A percentile compares a stretch with the other conserved stretches of the same genome.
Evolutionary conservation across 805 yeast genomes (phyloP).

Genomic region (Hanseniaspora osmophila): DNA sequence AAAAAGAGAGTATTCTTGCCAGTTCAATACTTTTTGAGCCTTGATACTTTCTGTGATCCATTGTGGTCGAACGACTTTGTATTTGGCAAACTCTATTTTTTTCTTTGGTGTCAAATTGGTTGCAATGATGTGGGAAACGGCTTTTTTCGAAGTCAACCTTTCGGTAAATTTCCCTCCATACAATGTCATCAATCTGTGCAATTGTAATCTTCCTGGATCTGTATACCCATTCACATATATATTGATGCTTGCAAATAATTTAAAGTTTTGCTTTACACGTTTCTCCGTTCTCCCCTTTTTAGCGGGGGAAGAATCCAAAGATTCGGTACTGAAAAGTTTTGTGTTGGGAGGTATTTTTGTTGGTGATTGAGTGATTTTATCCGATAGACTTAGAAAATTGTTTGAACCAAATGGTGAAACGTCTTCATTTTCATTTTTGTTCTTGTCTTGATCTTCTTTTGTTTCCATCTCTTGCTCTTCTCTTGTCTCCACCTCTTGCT

Average conservation of each 20-base stretch:
- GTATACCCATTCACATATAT: slow-evolving; percentile 87
- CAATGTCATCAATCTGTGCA: slow-evolving; percentile 55
- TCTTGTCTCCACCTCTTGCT: too few species aligned
- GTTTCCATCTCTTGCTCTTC: too few species aligned
- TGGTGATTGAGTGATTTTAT: background rate
- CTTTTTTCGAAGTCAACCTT: slow-evolving; percentile 52
- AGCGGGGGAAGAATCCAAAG: slow-evolving; percentile 10
- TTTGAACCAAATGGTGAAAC: too few species aligned
- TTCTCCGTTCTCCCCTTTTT: slow-evolving; percentile 11
- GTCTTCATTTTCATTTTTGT: too few species aligned
- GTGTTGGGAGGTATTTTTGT: slow-evolving; percentile 5
- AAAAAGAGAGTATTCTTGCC: slow-evolving; percentile 51
- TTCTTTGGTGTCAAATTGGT: slow-evolving; percentile 68
- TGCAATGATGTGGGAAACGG: slow-evolving; percentile 77
- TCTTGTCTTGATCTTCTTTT: too few species aligned
- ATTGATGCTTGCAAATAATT: slow-evolving; percentile 46
- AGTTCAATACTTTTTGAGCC: slow-evolving; percentile 35
- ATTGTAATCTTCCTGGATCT: slow-evolving; percentile 55
- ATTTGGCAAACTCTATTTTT: slow-evolving; percentile 44
- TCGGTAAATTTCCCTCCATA: slow-evolving; percentile 74
- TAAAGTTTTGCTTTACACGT: slow-evolving; percentile 14
- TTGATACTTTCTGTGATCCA: slow-evolving; percentile 66
- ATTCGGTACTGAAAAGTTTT: slow-evolving; percentile 14
- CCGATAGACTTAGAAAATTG: too few species aligned
- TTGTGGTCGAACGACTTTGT: slow-evolving; percentile 63